Evolutionary conservation across 148 eudicot species (phyloP).

Genomic region (Rhododendron ferrugineum): DNA sequence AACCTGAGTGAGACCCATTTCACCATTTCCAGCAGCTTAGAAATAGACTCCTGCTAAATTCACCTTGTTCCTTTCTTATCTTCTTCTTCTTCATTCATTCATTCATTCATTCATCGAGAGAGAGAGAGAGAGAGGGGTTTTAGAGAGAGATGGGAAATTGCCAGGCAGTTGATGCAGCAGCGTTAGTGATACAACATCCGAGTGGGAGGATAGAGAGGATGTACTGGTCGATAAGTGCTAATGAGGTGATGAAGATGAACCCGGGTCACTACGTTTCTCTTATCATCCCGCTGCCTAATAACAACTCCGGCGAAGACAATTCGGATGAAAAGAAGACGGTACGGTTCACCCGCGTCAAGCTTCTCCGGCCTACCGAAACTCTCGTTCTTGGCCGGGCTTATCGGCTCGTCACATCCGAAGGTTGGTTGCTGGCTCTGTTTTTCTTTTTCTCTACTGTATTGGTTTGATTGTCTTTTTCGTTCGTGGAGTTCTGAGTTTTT

Average conservation of each 20-base stretch:
- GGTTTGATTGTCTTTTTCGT: neutral
- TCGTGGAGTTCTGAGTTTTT: neutral
- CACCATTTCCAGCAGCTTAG: slow-evolving; percentile 7
- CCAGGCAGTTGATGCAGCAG: slow-evolving; percentile 97
- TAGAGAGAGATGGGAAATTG: slow-evolving; percentile 79
- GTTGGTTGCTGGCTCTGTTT: slow-evolving; percentile 22
- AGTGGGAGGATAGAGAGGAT: slow-evolving; percentile 68
- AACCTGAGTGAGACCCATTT: slow-evolving; percentile 15
- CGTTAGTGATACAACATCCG: slow-evolving; percentile 89
- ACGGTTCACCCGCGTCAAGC: slow-evolving; percentile 83
- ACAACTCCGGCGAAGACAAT: slow-evolving; percentile 20
- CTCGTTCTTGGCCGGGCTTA: slow-evolving; percentile 87
- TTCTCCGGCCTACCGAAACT: slow-evolving; percentile 71
- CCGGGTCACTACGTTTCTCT: slow-evolving; percentile 90
- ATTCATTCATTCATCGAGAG: neutral
- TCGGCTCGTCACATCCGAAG: slow-evolving; percentile 85
- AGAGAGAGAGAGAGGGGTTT: slow-evolving; percentile 1
- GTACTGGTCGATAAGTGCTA: slow-evolving; percentile 63
- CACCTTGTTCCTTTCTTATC: neutral
- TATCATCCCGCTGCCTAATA: slow-evolving; percentile 61
- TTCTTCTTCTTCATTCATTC: neutral
- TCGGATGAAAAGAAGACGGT: slow-evolving; percentile 34
- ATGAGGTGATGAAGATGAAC: slow-evolving; percentile 76
- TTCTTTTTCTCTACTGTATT: neutral
- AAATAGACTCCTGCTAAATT: slow-evolving; percentile 12